These are phyloP conservation scores for Nitzschia putrida DNA, from an alignment of 108 stramenopile genomes.

Conservation along the genomic window DNA sequence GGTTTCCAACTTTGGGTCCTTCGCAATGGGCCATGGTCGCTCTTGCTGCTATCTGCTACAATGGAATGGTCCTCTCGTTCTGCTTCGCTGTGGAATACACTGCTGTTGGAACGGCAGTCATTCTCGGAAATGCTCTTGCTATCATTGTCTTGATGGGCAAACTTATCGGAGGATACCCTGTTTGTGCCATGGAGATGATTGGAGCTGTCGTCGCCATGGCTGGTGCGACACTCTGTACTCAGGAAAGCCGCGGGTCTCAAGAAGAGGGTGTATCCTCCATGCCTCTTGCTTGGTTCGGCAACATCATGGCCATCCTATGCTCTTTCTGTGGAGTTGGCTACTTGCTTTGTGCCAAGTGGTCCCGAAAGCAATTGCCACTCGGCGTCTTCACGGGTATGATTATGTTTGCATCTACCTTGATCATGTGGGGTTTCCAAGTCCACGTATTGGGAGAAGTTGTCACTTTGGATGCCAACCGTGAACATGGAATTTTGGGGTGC, in stretches of 20 bases:
- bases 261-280: conserved; percentile 23
- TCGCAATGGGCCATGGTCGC: conserved; percentile 46
- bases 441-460: conserved; percentile 11
- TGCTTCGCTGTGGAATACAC: conserved; percentile 54
- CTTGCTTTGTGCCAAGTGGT: conserved; percentile 51
- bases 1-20: conserved; percentile 40
- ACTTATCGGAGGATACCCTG: conserved; percentile 38
- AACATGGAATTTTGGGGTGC: conserved; percentile 61
- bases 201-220: conserved; percentile 60
- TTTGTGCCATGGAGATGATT: conserved; percentile 42
- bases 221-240: conserved; percentile 59
- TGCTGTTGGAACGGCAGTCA: conserved; percentile 59
- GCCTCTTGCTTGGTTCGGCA: conserved; percentile 36
- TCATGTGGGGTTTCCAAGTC: conserved; percentile 39
- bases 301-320: conserved; percentile 48
- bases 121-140: conserved; percentile 44
- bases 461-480: conserved; percentile 37
- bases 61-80: conserved; percentile 43
- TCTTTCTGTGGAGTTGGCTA: conserved; percentile 35
- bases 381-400: conserved; percentile 60
- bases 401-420: conserved; percentile 42
- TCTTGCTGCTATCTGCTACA: conserved; percentile 48
- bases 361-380: conserved; percentile 35
- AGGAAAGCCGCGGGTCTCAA: too few relatives aligned
- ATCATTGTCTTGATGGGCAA: conserved; percentile 56